phyloP scores from a whole-genome alignment of 371 early-diverging fungal species.

The Haplosporangium sp. region DNA sequence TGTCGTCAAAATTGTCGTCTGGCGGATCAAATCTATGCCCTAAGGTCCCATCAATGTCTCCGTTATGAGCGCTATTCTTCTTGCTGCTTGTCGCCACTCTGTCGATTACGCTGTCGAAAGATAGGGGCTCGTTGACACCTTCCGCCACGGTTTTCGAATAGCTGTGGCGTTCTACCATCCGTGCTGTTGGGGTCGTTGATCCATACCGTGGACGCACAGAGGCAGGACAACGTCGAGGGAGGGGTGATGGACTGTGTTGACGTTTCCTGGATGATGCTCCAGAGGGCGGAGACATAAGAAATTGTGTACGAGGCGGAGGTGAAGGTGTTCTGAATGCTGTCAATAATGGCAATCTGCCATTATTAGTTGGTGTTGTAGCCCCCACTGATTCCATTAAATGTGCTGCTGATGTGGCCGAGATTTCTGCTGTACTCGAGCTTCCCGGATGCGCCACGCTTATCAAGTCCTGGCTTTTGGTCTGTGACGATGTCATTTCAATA shows the following conservation, averaged over 20 bases:
- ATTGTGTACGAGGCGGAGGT: constrained; percentile 32
- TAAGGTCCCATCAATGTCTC: background rate
- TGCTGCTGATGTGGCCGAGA: no score
- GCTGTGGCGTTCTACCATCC: background rate
- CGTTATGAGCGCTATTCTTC: no score
- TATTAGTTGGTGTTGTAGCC: constrained; percentile 28
- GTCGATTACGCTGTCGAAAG: background rate
- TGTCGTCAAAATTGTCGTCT: constrained; percentile 20
- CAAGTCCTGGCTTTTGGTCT: no score
- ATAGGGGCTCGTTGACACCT: background rate
- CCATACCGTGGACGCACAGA: background rate
- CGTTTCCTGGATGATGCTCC: constrained; percentile 37
- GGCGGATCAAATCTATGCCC: constrained; percentile 1
- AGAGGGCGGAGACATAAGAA: constrained; percentile 44
- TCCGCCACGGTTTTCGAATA: background rate
- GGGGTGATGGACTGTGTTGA: constrained; percentile 51
- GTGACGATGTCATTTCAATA: no score
- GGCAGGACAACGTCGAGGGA: constrained; percentile 13
- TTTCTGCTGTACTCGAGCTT: no score
- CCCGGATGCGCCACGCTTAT: no score
- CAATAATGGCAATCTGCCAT: constrained; percentile 16
- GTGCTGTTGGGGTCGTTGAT: constrained; percentile 1
- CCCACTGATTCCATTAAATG: background rate
- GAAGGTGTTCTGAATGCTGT: constrained; percentile 49
- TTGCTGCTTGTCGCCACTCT: no score